These are phyloP conservation scores for Phlegmacium glaucopus DNA, from an alignment of 768 basidiomycete genomes.

Conservation along the genomic window DNA sequence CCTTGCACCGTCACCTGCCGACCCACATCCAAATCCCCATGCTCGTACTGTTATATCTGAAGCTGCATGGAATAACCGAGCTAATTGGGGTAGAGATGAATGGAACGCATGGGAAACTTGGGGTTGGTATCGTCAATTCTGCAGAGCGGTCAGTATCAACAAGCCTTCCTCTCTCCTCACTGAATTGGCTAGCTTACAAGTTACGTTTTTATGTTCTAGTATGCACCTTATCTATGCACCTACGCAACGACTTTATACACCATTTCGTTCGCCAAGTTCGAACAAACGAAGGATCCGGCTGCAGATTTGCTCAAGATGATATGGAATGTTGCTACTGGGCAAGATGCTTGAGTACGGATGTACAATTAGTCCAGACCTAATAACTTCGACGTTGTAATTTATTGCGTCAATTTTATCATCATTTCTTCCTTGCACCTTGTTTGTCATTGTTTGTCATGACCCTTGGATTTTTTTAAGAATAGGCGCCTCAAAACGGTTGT, in stretches of 20 bases:
- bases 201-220: conserved; percentile 55
- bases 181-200: not conserved
- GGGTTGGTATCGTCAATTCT: conserved; percentile 92
- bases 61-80: conserved; percentile 67
- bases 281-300: conserved; percentile 53
- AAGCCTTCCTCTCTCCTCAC: not conserved
- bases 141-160: conserved; percentile 72
- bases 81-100: conserved; percentile 65
- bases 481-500: too few relatives aligned
- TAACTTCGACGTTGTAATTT: too few relatives aligned
- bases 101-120: conserved; percentile 88
- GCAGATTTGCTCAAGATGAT: conserved; percentile 58
- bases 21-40: conserved; percentile 44
- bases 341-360: conserved; percentile 28
- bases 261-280: conserved; percentile 65
- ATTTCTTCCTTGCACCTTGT: not conserved
- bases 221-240: conserved; percentile 74
- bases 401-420: too few relatives aligned
- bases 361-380: too few relatives aligned
- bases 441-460: not conserved
- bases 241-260: conserved; percentile 69
- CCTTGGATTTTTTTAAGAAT: not conserved
- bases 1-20: conserved; percentile 44
- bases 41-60: conserved; percentile 58
- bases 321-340: conserved; percentile 70